Evolutionary conservation across 208 protist genomes (phyloP), one percentile per base, ranked within the genome.

Genomic region (Porcisia hertigi): DNA sequence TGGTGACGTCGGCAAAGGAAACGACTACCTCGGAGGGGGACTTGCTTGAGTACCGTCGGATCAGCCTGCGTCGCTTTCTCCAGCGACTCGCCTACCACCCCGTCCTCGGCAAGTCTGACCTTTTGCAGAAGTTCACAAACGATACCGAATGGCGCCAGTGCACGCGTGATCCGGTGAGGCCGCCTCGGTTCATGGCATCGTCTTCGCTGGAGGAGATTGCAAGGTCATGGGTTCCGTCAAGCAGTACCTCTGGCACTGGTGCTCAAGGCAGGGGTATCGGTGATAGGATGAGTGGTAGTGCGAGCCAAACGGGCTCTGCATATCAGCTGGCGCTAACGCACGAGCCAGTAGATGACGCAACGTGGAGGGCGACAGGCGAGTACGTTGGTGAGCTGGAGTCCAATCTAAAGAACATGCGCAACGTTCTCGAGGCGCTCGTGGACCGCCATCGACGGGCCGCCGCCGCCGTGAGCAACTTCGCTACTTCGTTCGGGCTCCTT

Each of bases 121-220:
- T 95, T 34, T 52, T 98, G 52, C 74, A 92, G 80, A 82, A 88
- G 47, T 98, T 98, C 74, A 73, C 94, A 5, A 87, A 93, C 59
- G 91, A 96, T 60, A 69, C 75, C 58, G 85, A 91, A 80, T 97
- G 92, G 90, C 84, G 84, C 64, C 82, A 85, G 41, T 83, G 84
- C 55, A 79, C 88, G 72, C 80, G 85, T 49, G 80, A 86, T 18
- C 79, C 85, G 18, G 70, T 82, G 11, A 84, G 80, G 72, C 69
- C 49, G 18, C 76, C 83, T 18, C 84, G 82, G 0, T 87, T 85
- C 41, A 64, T 90, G 14, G 45, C 78, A 9, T 67, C 78, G 16
- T 72, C 80, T 23, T 73, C 83, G 43, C 53, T 81, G 55, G 84
- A 88, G 66, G 78, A 78, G 52, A 63, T 86, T 4, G 75, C 79